Evolutionary conservation across 306 rosid species (phyloP).

Genomic region (Rosa persica): DNA sequence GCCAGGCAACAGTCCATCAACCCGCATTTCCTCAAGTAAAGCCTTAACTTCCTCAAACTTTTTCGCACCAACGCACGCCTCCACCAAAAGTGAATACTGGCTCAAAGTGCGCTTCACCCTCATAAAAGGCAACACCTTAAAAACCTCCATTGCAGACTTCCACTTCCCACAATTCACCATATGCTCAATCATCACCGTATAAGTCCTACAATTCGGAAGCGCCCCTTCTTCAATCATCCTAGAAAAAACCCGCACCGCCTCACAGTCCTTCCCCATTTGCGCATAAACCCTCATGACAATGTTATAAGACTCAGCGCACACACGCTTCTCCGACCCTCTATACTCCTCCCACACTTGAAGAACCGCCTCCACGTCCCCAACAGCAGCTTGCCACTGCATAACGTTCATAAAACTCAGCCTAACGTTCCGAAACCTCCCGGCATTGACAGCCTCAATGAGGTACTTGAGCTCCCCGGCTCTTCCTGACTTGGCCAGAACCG

Average conservation of each 20-base stretch:
- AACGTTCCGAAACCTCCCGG: conserved; percentile 45
- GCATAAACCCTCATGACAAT: conserved; percentile 65
- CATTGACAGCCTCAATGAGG: conserved; percentile 41
- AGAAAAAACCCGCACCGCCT: conserved; percentile 48
- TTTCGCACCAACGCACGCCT: conserved; percentile 40
- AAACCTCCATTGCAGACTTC: conserved; percentile 56
- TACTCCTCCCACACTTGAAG: conserved; percentile 59
- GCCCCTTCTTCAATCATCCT: conserved; percentile 66
- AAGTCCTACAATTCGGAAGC: conserved; percentile 66
- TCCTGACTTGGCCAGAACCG: conserved; percentile 65
- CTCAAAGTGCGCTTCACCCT: conserved; percentile 66
- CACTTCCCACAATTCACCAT: conserved; percentile 51
- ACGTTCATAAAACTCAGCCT: conserved; percentile 59
- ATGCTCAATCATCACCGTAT: conserved; percentile 69
- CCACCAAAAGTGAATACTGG: conserved; percentile 52
- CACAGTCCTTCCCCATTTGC: conserved; percentile 47
- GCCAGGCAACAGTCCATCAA: conserved; percentile 71
- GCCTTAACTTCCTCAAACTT: conserved; percentile 48
- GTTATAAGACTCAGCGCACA: conserved; percentile 65
- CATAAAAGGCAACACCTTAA: conserved; percentile 56
- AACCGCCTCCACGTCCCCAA: conserved; percentile 59
- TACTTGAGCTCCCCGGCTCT: conserved; percentile 47
- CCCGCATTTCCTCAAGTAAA: conserved; percentile 62
- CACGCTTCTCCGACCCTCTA: conserved; percentile 28
- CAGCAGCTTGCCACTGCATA: conserved; percentile 64